phyloP scores from a whole-genome alignment of 1,284 basidiomycete species.

The Coniferiporia sulphurascens region DNA sequence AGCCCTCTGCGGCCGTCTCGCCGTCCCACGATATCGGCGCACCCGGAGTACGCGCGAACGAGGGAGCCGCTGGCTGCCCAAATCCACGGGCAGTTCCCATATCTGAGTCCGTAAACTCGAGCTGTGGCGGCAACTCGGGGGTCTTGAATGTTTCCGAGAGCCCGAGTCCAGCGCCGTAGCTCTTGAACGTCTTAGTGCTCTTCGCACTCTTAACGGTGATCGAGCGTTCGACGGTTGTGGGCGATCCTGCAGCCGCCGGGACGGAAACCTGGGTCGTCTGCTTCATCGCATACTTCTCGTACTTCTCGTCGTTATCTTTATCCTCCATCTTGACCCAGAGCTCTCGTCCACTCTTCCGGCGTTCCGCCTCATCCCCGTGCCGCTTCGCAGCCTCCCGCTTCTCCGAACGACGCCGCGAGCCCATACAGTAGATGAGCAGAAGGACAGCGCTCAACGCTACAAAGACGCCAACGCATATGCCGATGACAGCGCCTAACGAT shows the following conservation, averaged over 20 bases:
- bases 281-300: slow-evolving; percentile 18
- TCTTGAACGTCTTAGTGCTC: slow-evolving; percentile 18
- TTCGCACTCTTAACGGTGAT: slow-evolving; percentile 18
- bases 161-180: slow-evolving; percentile 14
- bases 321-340: slow-evolving; percentile 20
- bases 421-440: slow-evolving; percentile 4
- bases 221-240: slow-evolving; percentile 14
- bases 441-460: slow-evolving; percentile 4
- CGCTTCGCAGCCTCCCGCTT: neutral
- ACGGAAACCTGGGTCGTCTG: neutral
- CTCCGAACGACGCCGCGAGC: neutral
- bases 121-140: slow-evolving; percentile 15
- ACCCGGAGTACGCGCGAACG: slow-evolving; percentile 10
- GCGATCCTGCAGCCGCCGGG: neutral
- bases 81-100: slow-evolving; percentile 12
- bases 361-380: slow-evolving; percentile 1
- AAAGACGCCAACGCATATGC: slow-evolving; percentile 18
- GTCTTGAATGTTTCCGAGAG: slow-evolving; percentile 17
- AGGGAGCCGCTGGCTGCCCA: neutral
- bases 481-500: slow-evolving; percentile 15
- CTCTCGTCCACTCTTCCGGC: slow-evolving; percentile 16
- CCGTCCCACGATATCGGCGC: slow-evolving; percentile 16
- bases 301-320: slow-evolving; percentile 7
- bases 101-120: slow-evolving; percentile 18
- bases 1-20: slow-evolving; percentile 10